Base-by-base conservation (phyloP, 1,284 basidiomycete species). In the Cutaneotrichosporon sp. region DNA sequence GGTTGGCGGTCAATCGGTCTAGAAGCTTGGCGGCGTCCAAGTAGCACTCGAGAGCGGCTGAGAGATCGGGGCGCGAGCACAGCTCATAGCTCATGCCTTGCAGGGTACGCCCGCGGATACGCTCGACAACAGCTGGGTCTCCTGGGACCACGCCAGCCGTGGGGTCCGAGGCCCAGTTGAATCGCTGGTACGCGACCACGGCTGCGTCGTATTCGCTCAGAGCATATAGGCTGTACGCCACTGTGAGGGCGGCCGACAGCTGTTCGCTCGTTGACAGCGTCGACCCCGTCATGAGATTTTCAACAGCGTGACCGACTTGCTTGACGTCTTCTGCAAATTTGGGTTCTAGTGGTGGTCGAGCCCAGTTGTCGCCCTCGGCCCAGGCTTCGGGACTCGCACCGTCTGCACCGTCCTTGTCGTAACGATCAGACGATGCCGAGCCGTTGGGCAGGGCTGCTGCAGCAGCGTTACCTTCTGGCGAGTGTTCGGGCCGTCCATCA, bases 221-320 rank as follows among this genome's bases (percentile, higher is more conserved):
- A 0, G 88, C 85, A 69, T 87, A 88, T 3, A 83, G 82, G 62
- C 86, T 84, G 70, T 87, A 89, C 3, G 86, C 88, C 38, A 86
- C 74, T 0, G 81, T 79, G 50, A 87, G 78, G 55, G 80, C 34
- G 4, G 74, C 63, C 13, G 73, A 70, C 70, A 72, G 45, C 12
- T 20, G 39, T 39, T 70, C 68, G 14, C 45, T 57, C 0, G 46
- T n/a, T 8, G 39, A 43, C 15, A 66, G 49, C 33, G 17, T 35
- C 30, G 43, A 35, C 3, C 30, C 30, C 33, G 43, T 20, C 40
- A 41, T 12, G 2, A 15, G 21, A 4, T 22, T 41, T 13, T 30
- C 26, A 30, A 23, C 13, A 2, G 5, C 21, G 13, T 41, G 21
- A 15, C 13, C 8, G 13, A 21, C 21, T 33, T 64, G 60, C 41